Percentiles rank a stretch among this genome's conserved stretches.
phyloP scores from a whole-genome alignment of 208 protist genomes.

The Crithidia sp. region DNA sequence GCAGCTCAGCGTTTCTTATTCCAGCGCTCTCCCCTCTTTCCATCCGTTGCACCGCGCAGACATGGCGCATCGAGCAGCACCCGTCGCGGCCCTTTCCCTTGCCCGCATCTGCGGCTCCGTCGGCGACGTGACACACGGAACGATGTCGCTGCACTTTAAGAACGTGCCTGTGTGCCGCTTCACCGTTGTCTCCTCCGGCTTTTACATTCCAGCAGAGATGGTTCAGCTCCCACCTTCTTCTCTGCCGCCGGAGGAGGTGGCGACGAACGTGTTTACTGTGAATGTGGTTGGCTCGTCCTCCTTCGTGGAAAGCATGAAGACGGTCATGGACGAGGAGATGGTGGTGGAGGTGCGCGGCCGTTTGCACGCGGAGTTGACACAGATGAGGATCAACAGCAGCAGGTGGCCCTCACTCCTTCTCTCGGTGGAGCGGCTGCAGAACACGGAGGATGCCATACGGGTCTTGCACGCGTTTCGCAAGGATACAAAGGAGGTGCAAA shows the following conservation, averaged over 20 bases:
- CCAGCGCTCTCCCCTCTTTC: neutral
- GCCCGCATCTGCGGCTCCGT: neutral
- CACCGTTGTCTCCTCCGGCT: neutral
- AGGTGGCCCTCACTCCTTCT: neutral
- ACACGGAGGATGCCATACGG: conserved; percentile 17
- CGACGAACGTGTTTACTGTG: conserved; percentile 3
- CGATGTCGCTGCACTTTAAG: neutral
- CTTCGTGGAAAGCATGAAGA: conserved; percentile 1
- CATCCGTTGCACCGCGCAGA: neutral
- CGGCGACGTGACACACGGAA: neutral
- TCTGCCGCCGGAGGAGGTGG: neutral
- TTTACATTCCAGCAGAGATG: conserved; percentile 2
- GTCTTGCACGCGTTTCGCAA: conserved; percentile 3
- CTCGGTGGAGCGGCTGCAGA: conserved; percentile 6
- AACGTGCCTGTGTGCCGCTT: conserved; percentile 5
- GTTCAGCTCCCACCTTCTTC: neutral
- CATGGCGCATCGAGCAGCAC: neutral
- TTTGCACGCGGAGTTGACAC: conserved; percentile 1
- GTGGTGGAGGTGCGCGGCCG: conserved; percentile 1
- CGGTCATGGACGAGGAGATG: neutral
- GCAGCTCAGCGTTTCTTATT: too few relatives aligned
- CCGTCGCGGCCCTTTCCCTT: neutral
- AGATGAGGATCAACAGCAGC: too few relatives aligned
- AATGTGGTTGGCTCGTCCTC: neutral
- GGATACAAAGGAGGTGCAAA: conserved; percentile 5